Base-by-base conservation (phyloP, 371 early-diverging fungal species). In the Zancudomyces culisetae region DNA sequence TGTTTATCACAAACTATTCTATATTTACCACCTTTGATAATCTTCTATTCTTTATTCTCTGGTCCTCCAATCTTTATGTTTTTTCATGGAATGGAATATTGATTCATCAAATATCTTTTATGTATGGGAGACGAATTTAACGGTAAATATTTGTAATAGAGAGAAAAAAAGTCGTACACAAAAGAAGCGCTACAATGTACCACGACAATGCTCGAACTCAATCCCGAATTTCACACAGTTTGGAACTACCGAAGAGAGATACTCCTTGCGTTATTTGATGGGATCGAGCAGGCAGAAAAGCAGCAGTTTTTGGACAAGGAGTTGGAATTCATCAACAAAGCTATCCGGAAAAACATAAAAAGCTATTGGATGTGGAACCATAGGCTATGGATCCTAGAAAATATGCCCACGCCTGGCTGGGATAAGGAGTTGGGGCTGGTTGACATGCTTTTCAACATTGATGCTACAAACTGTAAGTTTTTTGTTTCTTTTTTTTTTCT, bases 331-430 rank as follows among this genome's bases (percentile, higher is more conserved):
- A 67, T 83, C 49, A 68, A 78, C 64, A 75, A 75, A 29, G 61
- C 79, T 22, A 71, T 83, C 23, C 64, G 59, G 47, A 72, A 72
- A 42, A 80, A 82, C 55, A 86, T 88, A 21, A 90, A 90, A 63
- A 86, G 85, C 12, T 90, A 90, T 62, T 92, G 86, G 81, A 74
- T 87, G 56, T 95, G 90, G 88, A 88, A 88, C 63, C 97, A 96
- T 69, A 80, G 97, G 10, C 62, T 79, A 28, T 96, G 93, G 93
- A 74, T 79, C 27, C 71, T 94, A 30, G 70, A 76, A 24, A 66
- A 70, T 23, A 80, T 86, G 76, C 80, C 83, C 2, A 51, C 62
- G 2, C 82, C 86, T 2, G 64, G 73, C 43, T 92, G 90, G 90
- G 55, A 71, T n/a, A 67, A 64, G 0, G 97, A 96, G 60, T 63